Evolutionary conservation across 176 grass and related monocot genomes (phyloP), one percentile per base, ranked within the genome.

Genomic region (Phragmites australis): DNA sequence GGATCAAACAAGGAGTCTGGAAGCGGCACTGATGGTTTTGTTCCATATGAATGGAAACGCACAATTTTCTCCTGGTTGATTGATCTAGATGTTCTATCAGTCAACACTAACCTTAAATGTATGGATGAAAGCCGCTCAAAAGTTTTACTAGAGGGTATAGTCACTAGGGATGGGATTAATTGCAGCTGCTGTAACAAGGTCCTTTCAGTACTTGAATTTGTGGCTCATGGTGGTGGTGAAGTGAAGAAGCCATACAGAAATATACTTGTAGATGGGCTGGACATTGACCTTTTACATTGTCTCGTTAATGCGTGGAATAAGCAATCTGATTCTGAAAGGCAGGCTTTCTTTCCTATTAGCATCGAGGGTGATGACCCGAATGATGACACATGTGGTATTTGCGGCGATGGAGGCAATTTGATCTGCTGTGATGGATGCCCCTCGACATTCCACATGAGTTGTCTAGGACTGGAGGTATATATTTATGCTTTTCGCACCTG

Each of bases 311-410:
- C 90, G 44, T 99, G 97, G 97, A 74, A 91, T 70, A 94, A 90
- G 59, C 92, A 95, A 68, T 86, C 89, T 83, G 84, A 89, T 62
- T 88, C 90, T 66, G 88, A 99, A 81, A 82, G 54, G 51, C 85
- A 81, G 78, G 82, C 49, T 82, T 99, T 93, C 83, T 98, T 92
- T 83, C 30, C 65, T 75, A 77, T 92, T 47, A 82, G 76, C 82
- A 72, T 68, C 21, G 87, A 85, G 69, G 90, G 87, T 11, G 90
- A 88, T 76, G 97, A 99, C 69, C 90, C 89, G 40, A 93, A 89
- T 77, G 97, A 99, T 87, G 97, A 99, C 84, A 93, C 93, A 7
- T 99, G 97, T 91, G 93, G 97, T 60, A 90, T 99, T 81, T 99
- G 97, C 18, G 90, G 97, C 1, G 97, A 99, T 91, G 97, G 97